Evolutionary conservation across 2,329 filamentous ascomycete genomes (phyloP).

Genomic region (Pseudogymnoascus sp.): DNA sequence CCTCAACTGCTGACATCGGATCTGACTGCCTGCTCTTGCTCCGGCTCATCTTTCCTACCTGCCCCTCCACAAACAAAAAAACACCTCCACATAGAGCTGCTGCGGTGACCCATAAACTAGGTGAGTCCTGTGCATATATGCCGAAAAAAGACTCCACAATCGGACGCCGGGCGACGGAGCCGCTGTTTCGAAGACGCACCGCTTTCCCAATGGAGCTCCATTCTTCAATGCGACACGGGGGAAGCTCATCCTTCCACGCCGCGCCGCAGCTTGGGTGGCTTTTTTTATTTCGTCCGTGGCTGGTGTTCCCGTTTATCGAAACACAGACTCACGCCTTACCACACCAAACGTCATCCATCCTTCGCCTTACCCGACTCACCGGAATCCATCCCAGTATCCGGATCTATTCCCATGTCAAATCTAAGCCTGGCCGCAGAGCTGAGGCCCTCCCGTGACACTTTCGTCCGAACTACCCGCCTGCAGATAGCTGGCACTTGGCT

Average conservation of each 20-base stretch:
- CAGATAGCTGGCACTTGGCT: not conserved
- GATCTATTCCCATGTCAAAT: not conserved
- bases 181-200: not conserved
- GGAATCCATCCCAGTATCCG: not conserved
- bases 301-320: not conserved
- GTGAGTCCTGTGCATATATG: not conserved
- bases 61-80: not conserved
- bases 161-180: not conserved
- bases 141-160: conserved; percentile 6
- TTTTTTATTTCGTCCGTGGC: not conserved
- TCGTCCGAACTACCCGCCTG: conserved; percentile 5
- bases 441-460: conserved; percentile 6
- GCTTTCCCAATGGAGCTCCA: conserved; percentile 6
- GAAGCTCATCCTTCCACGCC: not conserved
- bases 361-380: not conserved
- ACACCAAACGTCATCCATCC: not conserved
- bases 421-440: conserved; percentile 4
- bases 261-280: not conserved
- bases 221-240: not conserved
- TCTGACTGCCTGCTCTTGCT: conserved; percentile 1
- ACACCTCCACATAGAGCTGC: conserved; percentile 1
- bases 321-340: not conserved
- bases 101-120: not conserved
- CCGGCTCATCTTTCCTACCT: not conserved
- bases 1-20: not conserved